Base-by-base conservation (phyloP, 2,329 filamentous ascomycete species). In the Nemania serpens region DNA sequence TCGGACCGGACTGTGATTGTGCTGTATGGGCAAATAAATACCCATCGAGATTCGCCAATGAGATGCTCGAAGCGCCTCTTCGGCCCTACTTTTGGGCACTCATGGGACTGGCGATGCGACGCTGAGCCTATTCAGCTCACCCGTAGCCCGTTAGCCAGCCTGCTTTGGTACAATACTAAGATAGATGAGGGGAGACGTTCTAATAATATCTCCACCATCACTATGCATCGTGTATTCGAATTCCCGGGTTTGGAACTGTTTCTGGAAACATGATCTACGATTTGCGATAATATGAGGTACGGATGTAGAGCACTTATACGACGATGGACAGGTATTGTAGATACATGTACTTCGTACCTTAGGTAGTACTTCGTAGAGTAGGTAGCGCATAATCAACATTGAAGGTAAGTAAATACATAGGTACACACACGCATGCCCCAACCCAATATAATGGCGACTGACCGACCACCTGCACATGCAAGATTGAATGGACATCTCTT, bases 71-170 rank as follows among this genome's bases (percentile, higher is more conserved):
- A 20, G 41, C 55, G 48, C 51, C 49, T 57, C 54, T 61, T 60
- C 58, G 61, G 61, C 22, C 61, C 57, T 63, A 60, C 58, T 61
- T 18, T 47, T 57, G 58, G 58, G 49, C 61, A 55, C 46, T 58
- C 45, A 45, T 50, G 49, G 47, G 17, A 57, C 54, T 22, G 25
- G 33, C 43, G 53, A 55, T 61, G 49, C 45, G 15, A 63, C 61
- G 43, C 34, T 61, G 51, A 53, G 54, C 15, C 33, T 59, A 33
- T 51, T 59, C 50, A 63, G 57, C 61, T 54, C 52, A 42, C 39
- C 57, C 46, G 29, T 11, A 20, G 29, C 43, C 22, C 50, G 57
- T 47, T 43, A 54, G 29, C 54, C n/a, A 55, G 6, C 22, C 20
- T 20, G 13, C 12, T 25, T 15, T 29, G 10, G 15, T 2, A n/a